Percentiles rank a stretch among this genome's conserved stretches.
phyloP scores from a whole-genome alignment of 2,329 filamentous ascomycete species.

The Cordyceps javanica region DNA sequence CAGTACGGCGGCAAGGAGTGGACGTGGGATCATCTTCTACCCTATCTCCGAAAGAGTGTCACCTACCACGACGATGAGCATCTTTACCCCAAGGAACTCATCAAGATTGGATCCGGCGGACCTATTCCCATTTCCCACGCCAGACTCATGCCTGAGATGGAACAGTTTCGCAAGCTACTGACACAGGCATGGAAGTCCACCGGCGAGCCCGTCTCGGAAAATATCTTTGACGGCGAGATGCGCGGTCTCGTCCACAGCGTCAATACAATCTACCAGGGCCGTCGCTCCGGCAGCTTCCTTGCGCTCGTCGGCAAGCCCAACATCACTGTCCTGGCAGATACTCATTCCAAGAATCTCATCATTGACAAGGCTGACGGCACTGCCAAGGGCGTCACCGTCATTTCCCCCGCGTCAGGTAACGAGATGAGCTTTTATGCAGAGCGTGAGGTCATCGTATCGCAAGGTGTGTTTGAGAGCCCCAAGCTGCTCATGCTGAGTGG shows the following conservation, averaged over 20 bases:
- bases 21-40: slow-evolving; percentile 46
- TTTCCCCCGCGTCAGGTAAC: background rate
- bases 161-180: slow-evolving; percentile 44
- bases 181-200: slow-evolving; percentile 47
- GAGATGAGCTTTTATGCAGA: slow-evolving; percentile 36
- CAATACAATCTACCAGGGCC: slow-evolving; percentile 52
- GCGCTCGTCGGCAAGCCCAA: slow-evolving; percentile 49
- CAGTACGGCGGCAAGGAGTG: slow-evolving; percentile 65
- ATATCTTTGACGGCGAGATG: slow-evolving; percentile 52
- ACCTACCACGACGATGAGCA: slow-evolving; percentile 51
- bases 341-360: slow-evolving; percentile 46
- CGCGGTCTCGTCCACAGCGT: slow-evolving; percentile 46
- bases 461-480: slow-evolving; percentile 56
- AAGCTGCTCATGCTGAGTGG: slow-evolving; percentile 61
- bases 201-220: slow-evolving; percentile 43
- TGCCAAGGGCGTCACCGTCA: slow-evolving; percentile 12
- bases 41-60: slow-evolving; percentile 50
- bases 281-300: slow-evolving; percentile 44
- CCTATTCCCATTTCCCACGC: slow-evolving; percentile 50
- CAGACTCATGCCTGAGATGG: slow-evolving; percentile 45
- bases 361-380: slow-evolving; percentile 36
- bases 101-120: slow-evolving; percentile 45
- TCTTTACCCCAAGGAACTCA: slow-evolving; percentile 37
- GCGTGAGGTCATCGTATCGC: slow-evolving; percentile 41
- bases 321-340: slow-evolving; percentile 42